Percentiles rank a stretch among this genome's conserved stretches.
Evolutionary conservation across 2,329 filamentous ascomycete genomes (phyloP).

Genomic region (Fonsecaea multimorphosa): DNA sequence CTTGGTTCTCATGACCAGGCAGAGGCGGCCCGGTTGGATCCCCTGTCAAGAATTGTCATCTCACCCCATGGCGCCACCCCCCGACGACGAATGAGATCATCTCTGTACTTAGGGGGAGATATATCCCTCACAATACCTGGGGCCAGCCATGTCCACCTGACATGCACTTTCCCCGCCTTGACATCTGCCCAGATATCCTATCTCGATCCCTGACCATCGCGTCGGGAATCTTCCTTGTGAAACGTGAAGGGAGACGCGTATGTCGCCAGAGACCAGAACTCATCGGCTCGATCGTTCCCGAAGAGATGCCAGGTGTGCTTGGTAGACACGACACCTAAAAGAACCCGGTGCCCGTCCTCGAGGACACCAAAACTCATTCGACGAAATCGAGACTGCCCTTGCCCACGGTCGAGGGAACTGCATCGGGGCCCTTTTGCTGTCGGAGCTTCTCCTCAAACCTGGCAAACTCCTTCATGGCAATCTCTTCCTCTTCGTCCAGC

Average conservation of each 20-base stretch:
- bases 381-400: slow-evolving; percentile 61
- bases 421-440: slow-evolving; percentile 61
- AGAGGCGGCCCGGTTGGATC: background rate
- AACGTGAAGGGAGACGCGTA: background rate
- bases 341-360: background rate
- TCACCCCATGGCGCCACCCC: slow-evolving; percentile 1
- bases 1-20: background rate
- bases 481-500: slow-evolving; percentile 87
- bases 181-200: background rate
- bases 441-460: slow-evolving; percentile 88
- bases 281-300: background rate
- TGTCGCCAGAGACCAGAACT: background rate
- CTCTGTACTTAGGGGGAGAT: background rate
- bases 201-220: background rate
- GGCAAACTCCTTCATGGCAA: slow-evolving; percentile 84
- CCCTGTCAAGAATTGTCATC: background rate
- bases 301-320: background rate
- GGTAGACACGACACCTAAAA: background rate
- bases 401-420: slow-evolving; percentile 56
- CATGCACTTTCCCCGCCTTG: background rate
- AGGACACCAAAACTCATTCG: slow-evolving; percentile 37
- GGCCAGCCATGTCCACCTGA: slow-evolving; percentile 7
- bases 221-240: background rate
- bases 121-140: background rate
- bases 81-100: background rate